These are phyloP conservation scores for Fusarium staphyleae DNA, from an alignment of 2,329 filamentous ascomycete species.

Conservation along the genomic window DNA sequence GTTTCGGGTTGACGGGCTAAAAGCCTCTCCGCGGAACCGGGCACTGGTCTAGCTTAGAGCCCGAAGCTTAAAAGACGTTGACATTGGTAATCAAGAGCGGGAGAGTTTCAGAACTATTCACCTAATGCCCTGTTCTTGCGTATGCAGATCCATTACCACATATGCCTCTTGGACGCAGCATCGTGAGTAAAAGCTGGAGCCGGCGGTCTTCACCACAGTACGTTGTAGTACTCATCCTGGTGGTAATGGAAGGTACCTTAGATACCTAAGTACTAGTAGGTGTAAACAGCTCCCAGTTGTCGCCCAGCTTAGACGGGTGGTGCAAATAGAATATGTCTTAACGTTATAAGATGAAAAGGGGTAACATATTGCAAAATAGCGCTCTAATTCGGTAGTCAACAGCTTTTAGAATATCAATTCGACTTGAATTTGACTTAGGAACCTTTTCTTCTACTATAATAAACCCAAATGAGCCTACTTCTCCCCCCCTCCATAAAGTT, in stretches of 20 bases:
- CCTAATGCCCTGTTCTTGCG: neutral
- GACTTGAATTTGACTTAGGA: no score
- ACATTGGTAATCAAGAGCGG: neutral
- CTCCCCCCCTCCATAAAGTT: no score
- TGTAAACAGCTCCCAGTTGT: neutral
- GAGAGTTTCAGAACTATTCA: neutral
- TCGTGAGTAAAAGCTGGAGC: conserved; percentile 8
- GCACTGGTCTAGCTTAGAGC: neutral
- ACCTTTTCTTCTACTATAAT: no score
- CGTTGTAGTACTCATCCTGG: no score
- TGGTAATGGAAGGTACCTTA: neutral
- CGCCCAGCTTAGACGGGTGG: no score
- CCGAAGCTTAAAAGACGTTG: neutral
- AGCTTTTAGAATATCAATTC: no score
- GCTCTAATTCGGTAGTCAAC: no score
- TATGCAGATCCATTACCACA: neutral
- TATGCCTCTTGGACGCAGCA: neutral
- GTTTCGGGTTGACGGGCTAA: neutral
- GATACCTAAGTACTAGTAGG: neutral
- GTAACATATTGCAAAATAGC: no score
- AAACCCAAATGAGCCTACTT: no score
- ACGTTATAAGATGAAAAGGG: no score
- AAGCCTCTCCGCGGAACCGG: neutral
- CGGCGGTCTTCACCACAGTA: conserved; percentile 16
- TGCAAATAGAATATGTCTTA: no score